These are phyloP conservation scores for Metarhizium brunneum DNA, from an alignment of 2,329 filamentous ascomycete genomes.

Conservation along the genomic window DNA sequence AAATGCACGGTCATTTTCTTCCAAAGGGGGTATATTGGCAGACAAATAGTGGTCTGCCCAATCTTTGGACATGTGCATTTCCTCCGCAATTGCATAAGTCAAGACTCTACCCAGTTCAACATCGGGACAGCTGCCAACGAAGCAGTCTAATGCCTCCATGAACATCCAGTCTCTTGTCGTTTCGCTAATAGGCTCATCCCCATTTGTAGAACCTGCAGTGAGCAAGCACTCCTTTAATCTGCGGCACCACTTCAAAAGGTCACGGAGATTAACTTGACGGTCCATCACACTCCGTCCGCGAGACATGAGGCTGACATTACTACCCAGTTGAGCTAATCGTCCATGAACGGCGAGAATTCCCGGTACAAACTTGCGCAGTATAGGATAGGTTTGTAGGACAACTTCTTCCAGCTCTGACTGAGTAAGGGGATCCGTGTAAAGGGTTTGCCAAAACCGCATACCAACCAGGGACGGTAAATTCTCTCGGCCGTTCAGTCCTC, in stretches of 20 bases:
- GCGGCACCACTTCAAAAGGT: slow-evolving; percentile 86
- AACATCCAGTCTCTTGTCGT: slow-evolving; percentile 74
- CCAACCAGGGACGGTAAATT: slow-evolving; percentile 70
- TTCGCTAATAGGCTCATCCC: slow-evolving; percentile 63
- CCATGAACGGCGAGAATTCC: slow-evolving; percentile 52
- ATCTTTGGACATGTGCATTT: slow-evolving; percentile 79
- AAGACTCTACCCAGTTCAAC: slow-evolving; percentile 49
- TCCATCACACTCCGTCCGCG: slow-evolving; percentile 33
- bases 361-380: slow-evolving; percentile 53
- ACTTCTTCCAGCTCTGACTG: slow-evolving; percentile 66
- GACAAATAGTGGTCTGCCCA: slow-evolving; percentile 68
- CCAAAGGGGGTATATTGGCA: slow-evolving; percentile 61
- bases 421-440: slow-evolving; percentile 59
- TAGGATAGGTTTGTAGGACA: slow-evolving; percentile 59
- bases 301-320: slow-evolving; percentile 28
- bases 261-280: slow-evolving; percentile 58
- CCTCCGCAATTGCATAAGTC: slow-evolving; percentile 66
- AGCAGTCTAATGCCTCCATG: slow-evolving; percentile 87
- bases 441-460: slow-evolving; percentile 72
- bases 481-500: slow-evolving; percentile 57
- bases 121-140: slow-evolving; percentile 71
- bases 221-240: slow-evolving; percentile 60
- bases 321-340: slow-evolving; percentile 40
- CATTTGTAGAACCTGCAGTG: slow-evolving; percentile 51
- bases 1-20: slow-evolving; percentile 48